Conservation (phyloP, 257 asterid species). For the Craterostigma plantagineum region DNA sequence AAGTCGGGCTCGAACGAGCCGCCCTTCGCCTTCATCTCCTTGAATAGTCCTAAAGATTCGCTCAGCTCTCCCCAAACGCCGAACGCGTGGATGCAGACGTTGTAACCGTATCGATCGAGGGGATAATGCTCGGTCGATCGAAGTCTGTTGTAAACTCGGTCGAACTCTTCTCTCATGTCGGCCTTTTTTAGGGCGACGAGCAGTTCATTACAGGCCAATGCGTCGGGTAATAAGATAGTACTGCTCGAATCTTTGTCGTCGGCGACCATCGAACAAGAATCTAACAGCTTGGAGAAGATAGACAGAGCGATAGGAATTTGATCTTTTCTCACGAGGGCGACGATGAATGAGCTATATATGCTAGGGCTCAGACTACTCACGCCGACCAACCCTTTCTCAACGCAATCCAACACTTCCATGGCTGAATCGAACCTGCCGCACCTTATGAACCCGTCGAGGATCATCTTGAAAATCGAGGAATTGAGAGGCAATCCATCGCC, state of each 20-base stretch:
- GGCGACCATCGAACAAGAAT: constrained; percentile 13
- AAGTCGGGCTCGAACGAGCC: constrained; percentile 50
- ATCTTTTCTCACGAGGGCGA: constrained; percentile 57
- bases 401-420: constrained; percentile 36
- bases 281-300: constrained; percentile 52
- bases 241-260: constrained; percentile 6
- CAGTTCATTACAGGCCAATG: constrained; percentile 72
- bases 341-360: constrained; percentile 41
- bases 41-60: constrained; percentile 46
- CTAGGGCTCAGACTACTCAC: constrained; percentile 28
- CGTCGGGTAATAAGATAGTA: constrained; percentile 24
- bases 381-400: constrained; percentile 29
- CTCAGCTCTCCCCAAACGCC: constrained; percentile 73
- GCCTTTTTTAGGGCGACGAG: constrained; percentile 67
- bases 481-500: constrained; percentile 41
- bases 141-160: constrained; percentile 32
- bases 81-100: constrained; percentile 66
- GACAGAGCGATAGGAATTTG: constrained; percentile 53
- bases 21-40: constrained; percentile 72
- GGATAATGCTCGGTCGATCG: constrained; percentile 43
- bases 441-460: constrained; percentile 50
- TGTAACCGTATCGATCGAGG: constrained; percentile 64
- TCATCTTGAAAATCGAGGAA: constrained; percentile 40
- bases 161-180: constrained; percentile 53
- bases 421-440: constrained; percentile 58